Evolutionary conservation across 805 yeast species (phyloP), one percentile per base, ranked within the genome.

Genomic region (Yamadazyma tumulicola): DNA sequence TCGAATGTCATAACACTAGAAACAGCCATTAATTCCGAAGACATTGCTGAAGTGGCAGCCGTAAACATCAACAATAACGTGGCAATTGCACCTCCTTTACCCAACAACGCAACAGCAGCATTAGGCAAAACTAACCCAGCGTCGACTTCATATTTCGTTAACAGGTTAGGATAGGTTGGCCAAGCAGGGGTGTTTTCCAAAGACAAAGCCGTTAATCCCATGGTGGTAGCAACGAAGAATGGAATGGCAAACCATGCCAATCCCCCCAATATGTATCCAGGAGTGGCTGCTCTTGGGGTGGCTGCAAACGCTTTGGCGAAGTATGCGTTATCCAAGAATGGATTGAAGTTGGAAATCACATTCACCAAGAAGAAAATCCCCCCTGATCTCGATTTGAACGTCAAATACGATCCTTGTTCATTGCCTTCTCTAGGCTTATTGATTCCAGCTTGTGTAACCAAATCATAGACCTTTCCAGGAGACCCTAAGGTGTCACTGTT

Each of bases 21-120:
- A 13, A 85, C 89, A 2, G 96, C 83, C 53, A 88, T 85, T 51
- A 88, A 74, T 59, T 88, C 96, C 24, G 96, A 91, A 20, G 95
- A 84, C 74, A 85, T 77, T 17, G 96, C 95, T 31, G 94, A 83
- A 0, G 96, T 88, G 27, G 84, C 91, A 17, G 96, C 95, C 89
- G 86, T 84, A 59, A 88, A 88, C 8, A 87, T 75, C 68, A 88
- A 62, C 21, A 88, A 57, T 43, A 88, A 69, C 7, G 88, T 74
- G 22, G 89, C 89, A 31, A 77, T 89, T 4, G 94, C 95, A 42
- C 96, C 97, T 48, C 91, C 85, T 43, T 71, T 81, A 34, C 96
- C 96, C 61, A 88, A 68, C 26, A 88, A 62, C 0, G 95, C 86
- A 26, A 77, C 82, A 1, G 96, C 94, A 25, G 95, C 83, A 43